phyloP scores from a whole-genome alignment of 306 rosid species.

The Glycine soja region DNA sequence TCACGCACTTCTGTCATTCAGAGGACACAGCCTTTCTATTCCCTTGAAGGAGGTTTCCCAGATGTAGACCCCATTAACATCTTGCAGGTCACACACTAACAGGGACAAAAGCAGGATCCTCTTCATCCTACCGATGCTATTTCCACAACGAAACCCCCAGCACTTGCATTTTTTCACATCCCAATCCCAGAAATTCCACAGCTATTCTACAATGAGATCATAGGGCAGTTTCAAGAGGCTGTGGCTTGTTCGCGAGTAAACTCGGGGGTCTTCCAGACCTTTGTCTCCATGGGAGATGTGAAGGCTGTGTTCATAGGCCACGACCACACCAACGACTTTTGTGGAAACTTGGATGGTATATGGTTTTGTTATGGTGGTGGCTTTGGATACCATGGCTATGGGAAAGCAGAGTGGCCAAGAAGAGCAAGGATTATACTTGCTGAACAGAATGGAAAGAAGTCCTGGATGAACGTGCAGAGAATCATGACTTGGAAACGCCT shows the following conservation, averaged over 20 bases:
- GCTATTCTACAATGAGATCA: conserved; percentile 58
- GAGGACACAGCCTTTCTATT: conserved; percentile 39
- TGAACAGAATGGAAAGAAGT: conserved; percentile 65
- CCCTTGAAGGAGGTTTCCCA: conserved; percentile 57
- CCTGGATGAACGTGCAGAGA: conserved; percentile 72
- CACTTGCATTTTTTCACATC: conserved; percentile 83
- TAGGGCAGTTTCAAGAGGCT: conserved; percentile 79
- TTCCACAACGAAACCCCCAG: conserved; percentile 47
- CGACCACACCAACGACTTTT: conserved; percentile 87
- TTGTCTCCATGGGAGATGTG: conserved; percentile 79
- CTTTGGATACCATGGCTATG: conserved; percentile 92
- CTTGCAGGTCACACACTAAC: conserved; percentile 74
- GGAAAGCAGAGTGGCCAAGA: conserved; percentile 81
- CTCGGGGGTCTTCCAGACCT: conserved; percentile 72
- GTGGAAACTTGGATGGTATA: conserved; percentile 79
- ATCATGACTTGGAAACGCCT: conserved; percentile 92
- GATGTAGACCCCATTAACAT: conserved; percentile 77
- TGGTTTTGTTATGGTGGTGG: conserved; percentile 99
- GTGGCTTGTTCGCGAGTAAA: conserved; percentile 83
- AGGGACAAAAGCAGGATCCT: conserved; percentile 61
- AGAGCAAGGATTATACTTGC: conserved; percentile 80
- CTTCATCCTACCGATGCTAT: conserved; percentile 43
- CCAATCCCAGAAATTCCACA: conserved; percentile 85
- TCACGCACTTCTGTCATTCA: conserved; percentile 20
- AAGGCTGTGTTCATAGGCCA: conserved; percentile 94